Evolutionary conservation across 2,329 filamentous ascomycete genomes (phyloP).

Genomic region (Whalleya microplaca): DNA sequence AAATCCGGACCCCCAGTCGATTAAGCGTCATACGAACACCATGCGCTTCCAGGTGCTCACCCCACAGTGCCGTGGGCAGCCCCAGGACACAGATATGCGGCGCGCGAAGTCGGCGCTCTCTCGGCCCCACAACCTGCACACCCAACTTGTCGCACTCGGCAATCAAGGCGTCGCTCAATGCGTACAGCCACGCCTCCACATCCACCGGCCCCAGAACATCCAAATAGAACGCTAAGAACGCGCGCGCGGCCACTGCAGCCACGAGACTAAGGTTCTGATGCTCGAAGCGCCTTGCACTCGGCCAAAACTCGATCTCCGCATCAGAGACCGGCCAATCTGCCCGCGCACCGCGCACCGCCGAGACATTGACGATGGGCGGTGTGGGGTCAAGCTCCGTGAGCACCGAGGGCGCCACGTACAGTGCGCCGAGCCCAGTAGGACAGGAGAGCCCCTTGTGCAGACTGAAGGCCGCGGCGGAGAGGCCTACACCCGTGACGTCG

Average conservation of each 20-base stretch:
- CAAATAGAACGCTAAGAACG: slow-evolving; percentile 34
- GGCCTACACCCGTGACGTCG: slow-evolving; percentile 29
- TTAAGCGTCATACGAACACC: slow-evolving; percentile 28
- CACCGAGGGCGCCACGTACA: slow-evolving; percentile 35
- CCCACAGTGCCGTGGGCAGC: slow-evolving; percentile 28
- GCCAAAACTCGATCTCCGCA: slow-evolving; percentile 26
- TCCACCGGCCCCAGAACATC: slow-evolving; percentile 29
- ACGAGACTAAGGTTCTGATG: slow-evolving; percentile 37
- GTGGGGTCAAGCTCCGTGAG: slow-evolving; percentile 26
- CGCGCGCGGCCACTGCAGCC: slow-evolving; percentile 27
- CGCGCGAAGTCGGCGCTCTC: slow-evolving; percentile 23
- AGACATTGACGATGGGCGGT: slow-evolving; percentile 35
- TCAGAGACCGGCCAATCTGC: slow-evolving; percentile 25
- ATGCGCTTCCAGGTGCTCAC: slow-evolving; percentile 18
- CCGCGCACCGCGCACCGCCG: slow-evolving; percentile 24
- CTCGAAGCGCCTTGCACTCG: slow-evolving; percentile 34
- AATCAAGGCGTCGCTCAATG: slow-evolving; percentile 28
- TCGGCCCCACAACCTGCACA: slow-evolving; percentile 28
- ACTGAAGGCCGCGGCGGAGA: slow-evolving; percentile 39
- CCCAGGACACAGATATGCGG: slow-evolving; percentile 38
- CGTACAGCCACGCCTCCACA: slow-evolving; percentile 32
- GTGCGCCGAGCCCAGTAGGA: slow-evolving; percentile 35
- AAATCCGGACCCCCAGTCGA: slow-evolving; percentile 33
- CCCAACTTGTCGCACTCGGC: slow-evolving; percentile 25
- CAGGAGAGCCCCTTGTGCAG: slow-evolving; percentile 40